Base-by-base conservation (phyloP, 1,139 yeast species). In the Yamadazyma dendronema region DNA sequence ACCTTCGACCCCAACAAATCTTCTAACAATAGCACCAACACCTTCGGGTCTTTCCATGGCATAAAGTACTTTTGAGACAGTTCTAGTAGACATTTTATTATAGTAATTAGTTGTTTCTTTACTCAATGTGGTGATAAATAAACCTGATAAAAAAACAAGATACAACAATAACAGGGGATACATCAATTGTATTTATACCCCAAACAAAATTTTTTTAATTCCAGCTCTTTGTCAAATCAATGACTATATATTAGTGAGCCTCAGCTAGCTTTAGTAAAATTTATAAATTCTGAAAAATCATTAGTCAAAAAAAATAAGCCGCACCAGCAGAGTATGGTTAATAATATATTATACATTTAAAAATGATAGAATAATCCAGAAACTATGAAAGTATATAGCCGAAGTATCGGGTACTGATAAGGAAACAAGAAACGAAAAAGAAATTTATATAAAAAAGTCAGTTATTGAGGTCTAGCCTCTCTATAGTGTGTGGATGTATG, bases 1-100 rank as follows among this genome's bases (percentile, higher is more conserved):
- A 28, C 71, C 63, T 60, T 70, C 65, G 5, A 81, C 74, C 15
- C 96, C 96, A 46, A 88, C 80, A 7, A 95, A 80, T 49, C 96
- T 72, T 53, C 95, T 73, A 11, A 88, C 96, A 27, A 72, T 64
- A 28, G 96, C 96, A 12, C 96, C 96, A 27, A 73, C 92, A 46
- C 96, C 96, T 63, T 88, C 96, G 13, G 84, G 70, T 57, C 84
- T 90, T 53, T 86, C 89, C 36, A 75, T 54, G 22, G 94, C 92
- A 41, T 75, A 63, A 47, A 86, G 72, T 33, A 76, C 67, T 54
- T 78, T 80, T 31, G 73, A 59, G 43, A 87, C 72, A 9, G 82
- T 61, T 70, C 92, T 74, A 17, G 52, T 33, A 29, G 38, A 35
- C 49, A 46, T 43, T n/a, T 36, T 17, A 15, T 10, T 33, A 23